These are phyloP conservation scores for Rubroboletus pulcherrimus DNA, from an alignment of 768 basidiomycete species.

Conservation along the genomic window DNA sequence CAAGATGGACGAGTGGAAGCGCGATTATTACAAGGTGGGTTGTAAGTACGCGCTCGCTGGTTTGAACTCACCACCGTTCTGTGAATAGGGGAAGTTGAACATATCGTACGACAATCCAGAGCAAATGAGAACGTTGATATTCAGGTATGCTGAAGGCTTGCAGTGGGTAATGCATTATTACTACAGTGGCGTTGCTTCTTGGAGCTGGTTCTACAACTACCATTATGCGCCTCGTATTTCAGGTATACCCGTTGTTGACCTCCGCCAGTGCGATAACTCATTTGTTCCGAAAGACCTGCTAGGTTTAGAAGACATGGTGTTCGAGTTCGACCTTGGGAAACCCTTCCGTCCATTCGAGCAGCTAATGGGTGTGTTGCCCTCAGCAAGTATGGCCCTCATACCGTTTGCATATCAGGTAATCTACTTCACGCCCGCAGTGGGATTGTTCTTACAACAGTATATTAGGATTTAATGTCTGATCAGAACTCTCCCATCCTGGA, in stretches of 20 bases:
- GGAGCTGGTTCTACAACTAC: slow-evolving; percentile 99
- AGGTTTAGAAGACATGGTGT: slow-evolving; percentile 72
- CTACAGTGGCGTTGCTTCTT: slow-evolving; percentile 93
- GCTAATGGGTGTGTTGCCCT: slow-evolving; percentile 95
- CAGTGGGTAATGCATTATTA: slow-evolving; percentile 99
- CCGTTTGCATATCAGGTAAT: slow-evolving; percentile 79
- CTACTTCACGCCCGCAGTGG: background rate
- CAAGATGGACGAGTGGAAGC: slow-evolving; percentile 94
- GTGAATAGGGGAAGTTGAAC: slow-evolving; percentile 73
- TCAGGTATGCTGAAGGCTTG: slow-evolving; percentile 85
- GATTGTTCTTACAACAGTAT: background rate
- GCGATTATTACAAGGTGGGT: slow-evolving; percentile 86
- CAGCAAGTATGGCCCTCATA: slow-evolving; percentile 84
- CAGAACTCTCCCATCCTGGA: slow-evolving; percentile 83
- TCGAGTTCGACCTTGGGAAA: slow-evolving; percentile 79
- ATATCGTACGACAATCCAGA: slow-evolving; percentile 70
- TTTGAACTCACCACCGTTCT: slow-evolving; percentile 12
- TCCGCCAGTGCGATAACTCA: background rate
- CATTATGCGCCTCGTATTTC: slow-evolving; percentile 97
- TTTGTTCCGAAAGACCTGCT: slow-evolving; percentile 44
- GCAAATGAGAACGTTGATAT: slow-evolving; percentile 67
- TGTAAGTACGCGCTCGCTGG: slow-evolving; percentile 8
- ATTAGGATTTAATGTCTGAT: slow-evolving; percentile 85
- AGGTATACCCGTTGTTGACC: slow-evolving; percentile 45
- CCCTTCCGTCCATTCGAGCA: slow-evolving; percentile 96